Base-by-base conservation (phyloP, 2,329 filamentous ascomycete genomes). In the Sporothrix schenckii region DNA sequence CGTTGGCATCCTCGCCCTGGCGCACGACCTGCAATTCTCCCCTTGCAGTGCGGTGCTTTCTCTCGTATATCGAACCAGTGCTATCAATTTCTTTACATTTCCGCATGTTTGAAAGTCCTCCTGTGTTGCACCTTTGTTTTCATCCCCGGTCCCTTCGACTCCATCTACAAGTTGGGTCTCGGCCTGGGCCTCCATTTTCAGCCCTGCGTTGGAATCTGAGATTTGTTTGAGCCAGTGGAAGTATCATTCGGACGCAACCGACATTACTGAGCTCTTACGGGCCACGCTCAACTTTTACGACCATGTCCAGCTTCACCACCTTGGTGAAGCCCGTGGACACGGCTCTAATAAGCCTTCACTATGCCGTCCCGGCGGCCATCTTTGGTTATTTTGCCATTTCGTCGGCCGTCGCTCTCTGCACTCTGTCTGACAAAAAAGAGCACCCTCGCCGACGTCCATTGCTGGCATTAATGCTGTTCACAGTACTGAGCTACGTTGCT, bases 341-440 rank as follows among this genome's bases (percentile, higher is more conserved):
- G 71, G 78, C 80, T 72, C 77, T 84, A 69, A 77, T 79, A 61
- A 70, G 73, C 60, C 79, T 90, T 58, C 86, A 87, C 78, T 90
- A 90, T 77, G 78, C 82, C 10, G 89, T 87, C 73, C 88, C 89
- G 13, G 81, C 84, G 11, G 71, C 82, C 24, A 78, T 88, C 71
- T 88, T 89, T 74, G 63, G 81, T 69, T 90, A 86, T 78, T 91
- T 88, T 77, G 77, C 85, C 66, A 72, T 83, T 68, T 80, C 87
- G 10, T 83, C 83, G 30, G 78, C 82, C 41, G 74, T 87, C 67
- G 84, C 85, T 4, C 79, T 85, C 50, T 87, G 84, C 76, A 86
- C 83, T 21, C 79, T 89, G 34, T 76, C 79, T 14, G 74, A 79
- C 66, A 77, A 78, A 72, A 74, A 76, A 70, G 70, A 80, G 53